A percentile compares a stretch with the other conserved stretches of the same genome.
phyloP scores from a whole-genome alignment of 148 eudicot genomes.

The Persicaria tinctoria region DNA sequence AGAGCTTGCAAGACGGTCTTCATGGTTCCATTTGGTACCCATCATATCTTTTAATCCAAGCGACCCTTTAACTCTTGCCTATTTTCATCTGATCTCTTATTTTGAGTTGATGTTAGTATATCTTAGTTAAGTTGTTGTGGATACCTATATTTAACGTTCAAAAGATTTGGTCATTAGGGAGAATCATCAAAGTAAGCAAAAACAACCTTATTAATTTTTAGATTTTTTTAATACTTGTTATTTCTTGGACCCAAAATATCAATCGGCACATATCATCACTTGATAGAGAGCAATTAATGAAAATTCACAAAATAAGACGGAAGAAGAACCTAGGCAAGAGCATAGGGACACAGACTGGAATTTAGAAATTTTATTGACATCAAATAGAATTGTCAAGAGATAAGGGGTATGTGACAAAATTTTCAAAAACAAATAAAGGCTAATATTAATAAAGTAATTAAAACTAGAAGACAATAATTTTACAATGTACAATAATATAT shows the following conservation, averaged over 20 bases:
- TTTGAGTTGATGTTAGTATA: neutral
- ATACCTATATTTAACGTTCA: too few relatives aligned
- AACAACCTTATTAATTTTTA: neutral
- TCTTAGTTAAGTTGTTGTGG: neutral
- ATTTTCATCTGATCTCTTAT: neutral
- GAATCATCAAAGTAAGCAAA: neutral
- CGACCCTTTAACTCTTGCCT: neutral
- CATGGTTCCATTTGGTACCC: neutral
- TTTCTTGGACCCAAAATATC: neutral
- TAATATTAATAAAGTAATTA: neutral
- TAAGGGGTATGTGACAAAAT: neutral
- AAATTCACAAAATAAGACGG: neutral
- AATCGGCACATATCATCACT: neutral
- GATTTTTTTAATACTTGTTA: neutral
- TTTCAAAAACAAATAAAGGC: neutral
- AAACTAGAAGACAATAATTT: neutral
- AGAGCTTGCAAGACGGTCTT: slow-evolving; percentile 84
- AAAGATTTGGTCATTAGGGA: neutral
- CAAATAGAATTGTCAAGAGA: neutral
- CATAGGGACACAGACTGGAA: neutral
- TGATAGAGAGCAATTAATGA: neutral
- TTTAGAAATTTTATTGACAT: neutral
- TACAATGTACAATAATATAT: neutral
- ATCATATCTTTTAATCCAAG: neutral
- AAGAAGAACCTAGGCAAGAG: neutral